phyloP scores from a whole-genome alignment of 2,329 filamentous ascomycete genomes.

The Mariannaea sp. region DNA sequence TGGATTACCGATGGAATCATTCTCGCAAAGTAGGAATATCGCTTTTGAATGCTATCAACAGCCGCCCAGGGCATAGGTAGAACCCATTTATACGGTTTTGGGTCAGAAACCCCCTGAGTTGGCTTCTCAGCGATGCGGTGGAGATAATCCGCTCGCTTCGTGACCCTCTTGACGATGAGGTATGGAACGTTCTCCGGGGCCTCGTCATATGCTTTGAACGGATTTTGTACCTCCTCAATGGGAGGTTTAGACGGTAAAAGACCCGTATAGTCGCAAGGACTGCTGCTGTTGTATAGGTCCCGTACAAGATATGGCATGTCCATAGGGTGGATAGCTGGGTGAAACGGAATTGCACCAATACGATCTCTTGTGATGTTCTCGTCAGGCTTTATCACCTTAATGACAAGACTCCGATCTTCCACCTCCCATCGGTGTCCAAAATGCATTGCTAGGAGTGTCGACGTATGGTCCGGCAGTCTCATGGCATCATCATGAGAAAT shows the following conservation, averaged over 20 bases:
- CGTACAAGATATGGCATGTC: conserved; percentile 47
- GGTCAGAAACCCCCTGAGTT: conserved; percentile 33
- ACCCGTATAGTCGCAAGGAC: conserved; percentile 49
- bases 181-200: conserved; percentile 54
- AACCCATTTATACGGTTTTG: conserved; percentile 50
- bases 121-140: conserved; percentile 43
- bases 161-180: conserved; percentile 54
- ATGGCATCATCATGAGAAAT: conserved; percentile 29
- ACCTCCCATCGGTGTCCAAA: conserved; percentile 54
- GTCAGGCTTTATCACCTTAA: conserved; percentile 47
- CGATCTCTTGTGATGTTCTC: conserved; percentile 36
- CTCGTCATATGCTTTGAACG: conserved; percentile 44
- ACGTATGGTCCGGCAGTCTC: conserved; percentile 48
- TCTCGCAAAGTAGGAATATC: conserved; percentile 56
- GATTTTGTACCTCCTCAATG: conserved; percentile 44
- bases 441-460: conserved; percentile 51
- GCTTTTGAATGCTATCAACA: conserved; percentile 53
- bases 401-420: conserved; percentile 46
- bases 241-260: conserved; percentile 52
- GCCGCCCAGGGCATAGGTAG: conserved; percentile 55
- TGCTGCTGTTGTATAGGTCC: conserved; percentile 34
- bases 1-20: conserved; percentile 76
- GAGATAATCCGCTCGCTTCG: conserved; percentile 64
- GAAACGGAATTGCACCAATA: conserved; percentile 40
- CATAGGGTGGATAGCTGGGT: conserved; percentile 29